Percentiles rank a stretch among this genome's conserved stretches.
Conservation (phyloP, 208 protist species). For the Giardia duodenalis region DNA sequence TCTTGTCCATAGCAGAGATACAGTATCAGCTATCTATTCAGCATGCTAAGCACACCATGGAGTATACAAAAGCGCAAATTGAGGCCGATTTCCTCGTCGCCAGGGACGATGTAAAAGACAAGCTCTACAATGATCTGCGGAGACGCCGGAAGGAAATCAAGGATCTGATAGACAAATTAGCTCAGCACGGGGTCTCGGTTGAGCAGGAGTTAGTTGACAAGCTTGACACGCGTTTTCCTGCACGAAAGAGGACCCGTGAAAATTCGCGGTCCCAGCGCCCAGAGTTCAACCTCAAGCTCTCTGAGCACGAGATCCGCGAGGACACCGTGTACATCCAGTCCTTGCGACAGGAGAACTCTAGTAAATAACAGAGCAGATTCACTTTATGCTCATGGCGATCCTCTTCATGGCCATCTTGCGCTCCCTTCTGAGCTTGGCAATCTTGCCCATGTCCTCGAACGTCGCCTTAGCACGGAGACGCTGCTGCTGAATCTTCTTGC, state of each 20-base stretch:
- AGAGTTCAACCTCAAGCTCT: neutral
- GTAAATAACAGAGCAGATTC: too few species aligned
- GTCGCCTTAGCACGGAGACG: too few species aligned
- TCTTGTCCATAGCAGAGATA: neutral
- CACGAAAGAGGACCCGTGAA: neutral
- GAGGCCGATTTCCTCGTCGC: neutral
- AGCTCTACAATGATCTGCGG: neutral
- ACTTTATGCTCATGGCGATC: too few species aligned
- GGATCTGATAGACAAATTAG: neutral
- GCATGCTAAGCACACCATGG: slow-evolving; percentile 11
- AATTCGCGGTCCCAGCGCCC: neutral
- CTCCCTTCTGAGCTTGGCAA: too few species aligned
- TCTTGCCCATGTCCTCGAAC: too few species aligned
- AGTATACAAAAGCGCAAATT: slow-evolving; percentile 1
- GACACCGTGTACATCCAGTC: neutral
- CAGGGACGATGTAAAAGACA: slow-evolving; percentile 10
- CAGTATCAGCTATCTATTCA: slow-evolving; percentile 16
- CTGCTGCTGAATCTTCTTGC: too few species aligned
- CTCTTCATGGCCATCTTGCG: too few species aligned
- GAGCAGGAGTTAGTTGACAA: neutral
- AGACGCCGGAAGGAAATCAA: neutral
- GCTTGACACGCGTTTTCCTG: neutral
- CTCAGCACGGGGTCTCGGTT: neutral
- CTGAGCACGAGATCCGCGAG: neutral
- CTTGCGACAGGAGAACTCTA: neutral